Base-by-base conservation (phyloP, 345 rosid species). In the Murraya paniculata region DNA sequence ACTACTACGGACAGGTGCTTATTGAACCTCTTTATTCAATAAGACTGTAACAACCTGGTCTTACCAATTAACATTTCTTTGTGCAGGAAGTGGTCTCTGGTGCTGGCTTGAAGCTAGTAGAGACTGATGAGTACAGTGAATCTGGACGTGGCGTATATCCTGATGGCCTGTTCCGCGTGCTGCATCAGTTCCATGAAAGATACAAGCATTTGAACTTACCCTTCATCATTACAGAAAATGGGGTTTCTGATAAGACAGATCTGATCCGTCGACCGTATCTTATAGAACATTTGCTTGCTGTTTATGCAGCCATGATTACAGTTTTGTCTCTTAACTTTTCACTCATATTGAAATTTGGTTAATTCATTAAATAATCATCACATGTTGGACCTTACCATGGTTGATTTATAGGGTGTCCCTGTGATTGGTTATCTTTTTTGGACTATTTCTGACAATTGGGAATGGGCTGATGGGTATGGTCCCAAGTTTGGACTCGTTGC, bases 381-480 rank as follows among this genome's bases (percentile, higher is more conserved):
- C 31, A 21, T 62, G 62, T 38, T 28, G 38, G 73, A 68, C 60
- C 65, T 64, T 72, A 71, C 19, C 61, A 7, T 81, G 65, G 33
- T 74, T 74, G 41, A 70, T 77, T 73, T 78, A 64, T 82, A 95
- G 98, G 99, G 97, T 71, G 91, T 95, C 64, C 97, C 91, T 35
- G 92, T 93, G 77, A 84, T 92, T 66, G 99, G 99, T 82, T 93
- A 93, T 86, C 59, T 93, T 21, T 95, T 95, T 81, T 95, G 99
- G 99, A 95, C 99, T 55, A 89, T 90, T 69, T 95, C 99, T 24
- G 99, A 93, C 83, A 95, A 95, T 76, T 95, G 99, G 99, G 99
- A 95, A 84, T 95, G 98, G 99, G 99, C 99, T 72, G 97, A 95
- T 86, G 98, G 98, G 38, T 95, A 95, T 81, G 98, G 98, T 82